These are phyloP conservation scores for Musa itinerans DNA, from an alignment of 176 grass and related monocot species.

Conservation along the genomic window DNA sequence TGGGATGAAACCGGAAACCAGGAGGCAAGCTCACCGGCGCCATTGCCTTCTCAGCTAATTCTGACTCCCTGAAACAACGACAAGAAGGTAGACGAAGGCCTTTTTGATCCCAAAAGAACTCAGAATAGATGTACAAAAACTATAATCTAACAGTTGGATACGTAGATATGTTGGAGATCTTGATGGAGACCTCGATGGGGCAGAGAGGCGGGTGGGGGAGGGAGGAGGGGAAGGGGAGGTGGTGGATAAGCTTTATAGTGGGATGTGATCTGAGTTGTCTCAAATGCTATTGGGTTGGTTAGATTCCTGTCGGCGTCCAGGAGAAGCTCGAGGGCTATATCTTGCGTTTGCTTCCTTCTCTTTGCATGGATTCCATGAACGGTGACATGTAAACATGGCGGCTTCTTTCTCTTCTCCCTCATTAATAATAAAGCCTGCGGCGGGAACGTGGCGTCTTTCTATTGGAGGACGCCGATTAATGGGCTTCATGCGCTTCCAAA, in stretches of 20 bases:
- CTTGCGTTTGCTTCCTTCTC: background rate
- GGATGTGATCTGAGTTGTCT: background rate
- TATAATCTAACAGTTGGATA: background rate
- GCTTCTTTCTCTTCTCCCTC: background rate
- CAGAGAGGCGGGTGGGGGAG: background rate
- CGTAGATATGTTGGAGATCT: background rate
- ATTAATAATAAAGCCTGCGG: background rate
- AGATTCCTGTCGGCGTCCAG: constrained; percentile 1
- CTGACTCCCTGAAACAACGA: background rate
- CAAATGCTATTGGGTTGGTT: background rate
- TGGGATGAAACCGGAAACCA: constrained; percentile 16
- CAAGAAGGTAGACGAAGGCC: background rate
- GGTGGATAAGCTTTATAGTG: constrained; percentile 2
- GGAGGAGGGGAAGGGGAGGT: background rate
- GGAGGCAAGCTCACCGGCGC: constrained; percentile 7
- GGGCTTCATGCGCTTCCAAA: too few species aligned
- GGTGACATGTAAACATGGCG: background rate
- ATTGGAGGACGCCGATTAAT: background rate
- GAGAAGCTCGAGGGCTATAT: constrained; percentile 3
- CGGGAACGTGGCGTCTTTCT: background rate
- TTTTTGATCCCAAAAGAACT: background rate
- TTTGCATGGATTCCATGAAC: too few species aligned
- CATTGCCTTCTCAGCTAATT: background rate
- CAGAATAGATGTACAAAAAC: background rate
- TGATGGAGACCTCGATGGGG: too few species aligned